phyloP scores from a whole-genome alignment of 2,329 filamentous ascomycete species.

The Calonectria pauciramosa region DNA sequence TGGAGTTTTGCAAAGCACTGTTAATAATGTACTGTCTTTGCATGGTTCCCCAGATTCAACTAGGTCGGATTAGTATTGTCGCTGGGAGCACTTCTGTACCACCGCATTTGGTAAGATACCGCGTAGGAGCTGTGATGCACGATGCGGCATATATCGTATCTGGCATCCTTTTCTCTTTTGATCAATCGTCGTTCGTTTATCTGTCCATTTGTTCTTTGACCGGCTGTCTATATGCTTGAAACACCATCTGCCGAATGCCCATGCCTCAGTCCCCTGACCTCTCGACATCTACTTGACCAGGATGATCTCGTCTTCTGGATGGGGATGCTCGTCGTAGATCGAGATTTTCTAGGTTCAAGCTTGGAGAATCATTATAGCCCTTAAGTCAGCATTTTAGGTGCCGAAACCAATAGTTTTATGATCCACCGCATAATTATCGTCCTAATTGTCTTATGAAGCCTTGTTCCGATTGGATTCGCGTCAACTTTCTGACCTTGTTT shows the following conservation, averaged over 20 bases:
- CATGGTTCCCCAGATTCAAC: slow-evolving; percentile 5
- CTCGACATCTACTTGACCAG: slow-evolving; percentile 5
- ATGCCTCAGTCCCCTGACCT: neutral
- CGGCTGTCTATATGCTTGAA: slow-evolving; percentile 13
- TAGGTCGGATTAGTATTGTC: neutral
- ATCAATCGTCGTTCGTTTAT: neutral
- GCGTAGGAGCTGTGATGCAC: neutral
- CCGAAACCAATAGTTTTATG: neutral
- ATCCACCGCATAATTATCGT: neutral
- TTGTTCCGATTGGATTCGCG: neutral
- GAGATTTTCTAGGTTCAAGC: neutral
- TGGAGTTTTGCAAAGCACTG: neutral
- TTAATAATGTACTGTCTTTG: neutral
- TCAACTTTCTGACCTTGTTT: neutral
- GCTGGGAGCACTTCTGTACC: neutral
- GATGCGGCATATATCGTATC: neutral
- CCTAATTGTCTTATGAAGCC: neutral
- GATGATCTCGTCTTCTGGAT: neutral
- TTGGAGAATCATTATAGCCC: neutral
- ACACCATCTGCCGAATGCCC: slow-evolving; percentile 10
- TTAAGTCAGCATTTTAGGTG: neutral
- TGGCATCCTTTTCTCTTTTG: neutral
- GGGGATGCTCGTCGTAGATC: neutral
- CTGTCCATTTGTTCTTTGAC: neutral
- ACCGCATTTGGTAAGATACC: neutral